Percentiles rank a stretch among this genome's conserved stretches.
Evolutionary conservation across 2,329 filamentous ascomycete species (phyloP).

Genomic region (Trichoderma atroviride): DNA sequence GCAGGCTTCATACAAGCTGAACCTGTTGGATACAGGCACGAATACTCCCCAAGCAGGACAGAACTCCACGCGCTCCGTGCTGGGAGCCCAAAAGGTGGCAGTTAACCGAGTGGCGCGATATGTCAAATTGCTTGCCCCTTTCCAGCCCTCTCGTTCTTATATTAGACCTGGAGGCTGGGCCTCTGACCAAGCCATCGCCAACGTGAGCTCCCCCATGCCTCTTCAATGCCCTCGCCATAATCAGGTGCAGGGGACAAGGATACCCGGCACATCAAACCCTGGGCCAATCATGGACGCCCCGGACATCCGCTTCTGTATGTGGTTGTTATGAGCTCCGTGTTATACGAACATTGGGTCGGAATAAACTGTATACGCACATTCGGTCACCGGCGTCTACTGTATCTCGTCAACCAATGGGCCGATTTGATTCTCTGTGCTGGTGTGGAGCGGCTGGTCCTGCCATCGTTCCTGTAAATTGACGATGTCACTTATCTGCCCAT

Average conservation of each 20-base stretch:
- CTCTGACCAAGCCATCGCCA: slow-evolving; percentile 13
- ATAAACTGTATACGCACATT: background rate
- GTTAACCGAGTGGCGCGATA: slow-evolving; percentile 17
- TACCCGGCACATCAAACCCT: slow-evolving; percentile 7
- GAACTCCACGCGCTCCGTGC: background rate
- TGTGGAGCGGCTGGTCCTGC: slow-evolving; percentile 21
- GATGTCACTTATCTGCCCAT: background rate
- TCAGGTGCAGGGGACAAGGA: slow-evolving; percentile 5
- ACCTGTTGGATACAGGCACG: background rate
- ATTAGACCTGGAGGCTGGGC: background rate
- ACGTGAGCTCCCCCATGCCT: background rate
- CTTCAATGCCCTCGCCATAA: background rate
- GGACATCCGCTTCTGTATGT: background rate
- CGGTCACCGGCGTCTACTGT: background rate
- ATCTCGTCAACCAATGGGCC: slow-evolving; percentile 2
- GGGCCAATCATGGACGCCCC: slow-evolving; percentile 9
- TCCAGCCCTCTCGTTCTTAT: background rate
- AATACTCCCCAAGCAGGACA: background rate
- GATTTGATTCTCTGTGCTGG: background rate
- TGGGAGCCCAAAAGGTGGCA: background rate
- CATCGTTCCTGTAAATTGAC: slow-evolving; percentile 12
- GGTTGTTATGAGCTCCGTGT: background rate
- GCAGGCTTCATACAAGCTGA: background rate
- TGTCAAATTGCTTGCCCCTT: slow-evolving; percentile 15
- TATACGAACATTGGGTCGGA: slow-evolving; percentile 4